A percentile compares a stretch with the other conserved stretches of the same genome.
Evolutionary conservation across 2,329 filamentous ascomycete genomes (phyloP).

Genomic region (Clonostachys rhizophaga): DNA sequence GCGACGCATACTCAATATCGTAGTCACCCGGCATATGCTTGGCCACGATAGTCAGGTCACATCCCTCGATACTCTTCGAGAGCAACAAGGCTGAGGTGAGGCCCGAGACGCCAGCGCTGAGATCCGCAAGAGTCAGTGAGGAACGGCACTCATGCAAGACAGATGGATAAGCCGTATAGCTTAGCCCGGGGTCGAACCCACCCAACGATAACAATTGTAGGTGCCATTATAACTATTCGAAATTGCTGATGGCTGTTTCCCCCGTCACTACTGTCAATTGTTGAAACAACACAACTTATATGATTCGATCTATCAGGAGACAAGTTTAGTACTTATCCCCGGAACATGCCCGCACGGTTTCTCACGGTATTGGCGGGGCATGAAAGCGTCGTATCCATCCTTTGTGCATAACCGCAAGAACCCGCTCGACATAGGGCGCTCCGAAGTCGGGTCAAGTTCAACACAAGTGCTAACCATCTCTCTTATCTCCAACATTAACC

Average conservation of each 20-base stretch:
- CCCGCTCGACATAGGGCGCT: too few relatives aligned
- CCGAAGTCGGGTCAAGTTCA: neutral
- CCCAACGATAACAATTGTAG: slow-evolving; percentile 4
- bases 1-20: slow-evolving; percentile 84
- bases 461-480: neutral
- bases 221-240: neutral
- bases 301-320: too few relatives aligned
- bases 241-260: neutral
- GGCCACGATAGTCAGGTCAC: slow-evolving; percentile 56
- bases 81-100: slow-evolving; percentile 45
- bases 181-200: neutral
- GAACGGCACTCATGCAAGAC: neutral
- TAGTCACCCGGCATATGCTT: slow-evolving; percentile 95
- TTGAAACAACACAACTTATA: too few relatives aligned
- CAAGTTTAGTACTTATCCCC: too few relatives aligned
- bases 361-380: too few relatives aligned
- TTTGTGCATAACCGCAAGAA: neutral
- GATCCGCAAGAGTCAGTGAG: too few relatives aligned
- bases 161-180: neutral
- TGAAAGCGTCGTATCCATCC: too few relatives aligned
- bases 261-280: too few relatives aligned
- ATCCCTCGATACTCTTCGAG: slow-evolving; percentile 36
- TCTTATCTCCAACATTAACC: neutral
- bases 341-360: too few relatives aligned
- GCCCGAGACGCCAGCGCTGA: slow-evolving; percentile 43